Evolutionary conservation across 805 yeast species (phyloP).

Genomic region (Starmerella lactis-condensi): DNA sequence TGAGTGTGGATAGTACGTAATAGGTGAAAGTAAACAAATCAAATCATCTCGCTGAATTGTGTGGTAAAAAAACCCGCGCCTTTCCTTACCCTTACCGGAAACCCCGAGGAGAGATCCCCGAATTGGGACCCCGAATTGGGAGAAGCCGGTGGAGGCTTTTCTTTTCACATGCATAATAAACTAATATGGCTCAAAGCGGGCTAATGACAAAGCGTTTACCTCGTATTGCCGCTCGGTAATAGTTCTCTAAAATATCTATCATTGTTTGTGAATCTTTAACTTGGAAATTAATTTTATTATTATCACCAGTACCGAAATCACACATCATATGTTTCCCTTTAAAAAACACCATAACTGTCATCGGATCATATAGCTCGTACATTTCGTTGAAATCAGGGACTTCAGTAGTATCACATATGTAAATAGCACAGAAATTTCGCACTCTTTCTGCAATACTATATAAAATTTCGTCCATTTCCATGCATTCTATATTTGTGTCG

Average conservation of each 20-base stretch:
- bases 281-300: conserved; percentile 76
- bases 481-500: conserved; percentile 55
- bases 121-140: background rate
- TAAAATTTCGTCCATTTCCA: conserved; percentile 77
- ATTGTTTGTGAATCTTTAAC: conserved; percentile 67
- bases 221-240: conserved; percentile 77
- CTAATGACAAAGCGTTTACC: conserved; percentile 82
- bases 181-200: conserved; percentile 29
- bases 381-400: conserved; percentile 82
- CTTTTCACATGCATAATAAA: background rate
- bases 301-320: conserved; percentile 95
- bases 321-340: conserved; percentile 92
- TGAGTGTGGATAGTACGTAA: background rate
- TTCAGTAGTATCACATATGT: conserved; percentile 70
- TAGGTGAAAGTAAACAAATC: background rate
- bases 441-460: conserved; percentile 67
- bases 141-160: background rate
- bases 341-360: conserved; percentile 84
- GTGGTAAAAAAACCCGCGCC: too few relatives aligned
- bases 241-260: conserved; percentile 76
- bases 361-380: conserved; percentile 80
- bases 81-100: too few relatives aligned
- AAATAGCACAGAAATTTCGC: conserved; percentile 70
- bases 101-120: too few relatives aligned
- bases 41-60: too few relatives aligned